Percentiles rank a stretch among this genome's conserved stretches.
These are phyloP conservation scores for Kuraishia piskuri DNA, from an alignment of 805 yeast genomes.

Conservation along the genomic window DNA sequence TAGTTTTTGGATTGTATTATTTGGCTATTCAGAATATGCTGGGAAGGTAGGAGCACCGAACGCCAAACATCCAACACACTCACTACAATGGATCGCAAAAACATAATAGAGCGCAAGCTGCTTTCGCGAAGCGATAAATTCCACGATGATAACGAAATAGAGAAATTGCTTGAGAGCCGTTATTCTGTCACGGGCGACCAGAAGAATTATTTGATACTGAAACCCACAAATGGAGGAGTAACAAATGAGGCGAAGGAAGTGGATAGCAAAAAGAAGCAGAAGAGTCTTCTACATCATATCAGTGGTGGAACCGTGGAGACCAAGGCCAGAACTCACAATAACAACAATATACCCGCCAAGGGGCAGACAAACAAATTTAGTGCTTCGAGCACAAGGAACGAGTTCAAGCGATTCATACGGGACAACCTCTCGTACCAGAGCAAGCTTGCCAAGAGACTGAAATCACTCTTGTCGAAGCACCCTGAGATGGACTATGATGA, in stretches of 20 bases:
- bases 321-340: neutral
- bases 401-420: constrained; percentile 33
- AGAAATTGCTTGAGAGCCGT: constrained; percentile 32
- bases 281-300: constrained; percentile 14
- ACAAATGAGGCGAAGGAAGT: neutral
- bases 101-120: constrained; percentile 36
- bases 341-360: neutral
- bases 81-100: constrained; percentile 33
- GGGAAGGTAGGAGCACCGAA: too few species aligned
- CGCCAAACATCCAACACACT: too few species aligned
- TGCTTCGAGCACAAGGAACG: constrained; percentile 23
- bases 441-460: constrained; percentile 27
- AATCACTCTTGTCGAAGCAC: constrained; percentile 15
- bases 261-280: constrained; percentile 6
- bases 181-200: constrained; percentile 38
- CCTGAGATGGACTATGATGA: constrained; percentile 14
- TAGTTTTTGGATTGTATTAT: neutral
- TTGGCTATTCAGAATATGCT: too few species aligned
- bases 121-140: constrained; percentile 33
- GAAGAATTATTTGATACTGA: constrained; percentile 33
- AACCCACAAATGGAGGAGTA: constrained; percentile 22
- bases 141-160: constrained; percentile 23
- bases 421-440: constrained; percentile 29
- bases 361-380: constrained; percentile 13
- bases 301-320: constrained; percentile 1